Conservation (phyloP, 1,284 basidiomycete species). For the Mycosarcoma maydis region DNA sequence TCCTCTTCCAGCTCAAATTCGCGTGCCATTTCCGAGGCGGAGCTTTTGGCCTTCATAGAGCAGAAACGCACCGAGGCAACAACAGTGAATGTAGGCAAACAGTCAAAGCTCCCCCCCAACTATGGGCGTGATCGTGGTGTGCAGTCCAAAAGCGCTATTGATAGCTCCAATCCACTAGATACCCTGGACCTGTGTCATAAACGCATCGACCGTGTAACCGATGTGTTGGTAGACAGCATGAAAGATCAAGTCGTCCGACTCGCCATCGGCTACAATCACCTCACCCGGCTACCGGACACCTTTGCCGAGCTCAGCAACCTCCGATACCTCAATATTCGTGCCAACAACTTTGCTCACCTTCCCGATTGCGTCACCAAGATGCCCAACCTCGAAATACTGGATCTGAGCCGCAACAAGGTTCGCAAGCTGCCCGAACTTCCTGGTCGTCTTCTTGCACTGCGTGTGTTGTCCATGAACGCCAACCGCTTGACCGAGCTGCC, state of each 20-base stretch:
- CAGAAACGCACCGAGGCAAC: constrained; percentile 32
- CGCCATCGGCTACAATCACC: constrained; percentile 84
- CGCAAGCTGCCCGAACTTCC: constrained; percentile 80
- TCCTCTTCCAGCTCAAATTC: constrained; percentile 4
- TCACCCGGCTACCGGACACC: constrained; percentile 80
- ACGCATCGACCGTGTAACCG: constrained; percentile 45
- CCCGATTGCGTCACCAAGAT: constrained; percentile 79
- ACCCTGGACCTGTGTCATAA: constrained; percentile 59
- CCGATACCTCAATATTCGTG: constrained; percentile 91
- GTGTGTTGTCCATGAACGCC: constrained; percentile 81
- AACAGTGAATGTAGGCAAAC: no score
- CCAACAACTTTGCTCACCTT: constrained; percentile 83
- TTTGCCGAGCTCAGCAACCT: constrained; percentile 81
- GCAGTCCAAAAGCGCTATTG: constrained; percentile 6
- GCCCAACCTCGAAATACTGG: constrained; percentile 89
- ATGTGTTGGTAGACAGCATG: constrained; percentile 47
- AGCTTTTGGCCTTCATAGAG: constrained; percentile 46
- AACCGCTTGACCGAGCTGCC: constrained; percentile 86
- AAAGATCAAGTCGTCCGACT: constrained; percentile 70
- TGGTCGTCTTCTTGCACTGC: constrained; percentile 81
- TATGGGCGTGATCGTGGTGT: background rate
- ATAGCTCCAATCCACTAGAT: constrained; percentile 28
- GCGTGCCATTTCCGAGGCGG: constrained; percentile 38
- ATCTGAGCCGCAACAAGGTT: constrained; percentile 92
- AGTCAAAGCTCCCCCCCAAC: background rate